These are phyloP conservation scores for Aspergillus amoenus DNA, from an alignment of 2,329 filamentous ascomycete species.

Conservation along the genomic window DNA sequence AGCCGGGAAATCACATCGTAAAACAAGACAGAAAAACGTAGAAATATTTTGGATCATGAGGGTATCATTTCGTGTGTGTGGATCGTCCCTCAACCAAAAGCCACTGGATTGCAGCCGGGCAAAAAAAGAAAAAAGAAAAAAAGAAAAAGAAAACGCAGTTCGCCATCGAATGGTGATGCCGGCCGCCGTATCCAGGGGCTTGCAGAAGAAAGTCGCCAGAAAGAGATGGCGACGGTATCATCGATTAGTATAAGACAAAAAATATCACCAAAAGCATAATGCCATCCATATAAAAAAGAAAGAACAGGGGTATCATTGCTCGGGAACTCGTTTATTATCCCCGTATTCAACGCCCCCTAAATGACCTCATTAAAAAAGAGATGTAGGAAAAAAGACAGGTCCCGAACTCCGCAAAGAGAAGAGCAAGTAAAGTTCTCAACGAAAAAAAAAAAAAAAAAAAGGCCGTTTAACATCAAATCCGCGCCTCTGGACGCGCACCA, in stretches of 20 bases:
- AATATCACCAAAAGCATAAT: constrained; percentile 16
- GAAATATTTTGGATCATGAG: constrained; percentile 22
- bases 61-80: constrained; percentile 32
- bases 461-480: constrained; percentile 10
- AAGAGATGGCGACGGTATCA: constrained; percentile 17
- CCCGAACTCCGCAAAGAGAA: constrained; percentile 18
- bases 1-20: not conserved
- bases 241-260: constrained; percentile 27
- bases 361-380: constrained; percentile 7
- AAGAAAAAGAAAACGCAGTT: not conserved
- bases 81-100: constrained; percentile 18
- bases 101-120: constrained; percentile 14
- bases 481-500: constrained; percentile 19
- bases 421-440: not conserved
- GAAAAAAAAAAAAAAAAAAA: not conserved
- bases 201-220: not conserved
- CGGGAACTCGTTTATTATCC: constrained; percentile 44
- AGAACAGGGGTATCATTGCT: constrained; percentile 41
- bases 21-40: constrained; percentile 11
- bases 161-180: constrained; percentile 9
- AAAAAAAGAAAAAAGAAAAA: constrained; percentile 6
- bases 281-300: constrained; percentile 19
- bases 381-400: not conserved
- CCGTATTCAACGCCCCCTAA: constrained; percentile 35
- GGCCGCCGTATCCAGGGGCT: constrained; percentile 15